These are phyloP conservation scores for Mycena vulgaris DNA, from an alignment of 768 basidiomycete species.

Conservation along the genomic window DNA sequence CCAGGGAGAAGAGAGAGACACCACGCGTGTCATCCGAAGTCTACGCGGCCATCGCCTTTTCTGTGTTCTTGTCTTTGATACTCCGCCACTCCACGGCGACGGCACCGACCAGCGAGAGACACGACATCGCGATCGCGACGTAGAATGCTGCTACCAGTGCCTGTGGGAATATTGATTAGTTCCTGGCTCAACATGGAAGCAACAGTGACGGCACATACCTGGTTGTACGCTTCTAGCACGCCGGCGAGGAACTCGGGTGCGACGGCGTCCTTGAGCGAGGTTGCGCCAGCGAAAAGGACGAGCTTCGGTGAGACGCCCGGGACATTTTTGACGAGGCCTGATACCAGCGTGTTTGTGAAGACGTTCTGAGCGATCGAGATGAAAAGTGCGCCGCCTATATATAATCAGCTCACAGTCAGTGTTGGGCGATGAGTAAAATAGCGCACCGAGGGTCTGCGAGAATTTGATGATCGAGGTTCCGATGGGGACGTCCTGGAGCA, in stretches of 20 bases:
- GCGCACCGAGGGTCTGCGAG: constrained; percentile 30
- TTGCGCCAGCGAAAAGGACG: constrained; percentile 22
- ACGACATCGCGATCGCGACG: constrained; percentile 18
- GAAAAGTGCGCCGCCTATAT: constrained; percentile 31
- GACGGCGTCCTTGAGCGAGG: no score
- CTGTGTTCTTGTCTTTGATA: constrained; percentile 25
- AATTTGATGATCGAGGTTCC: constrained; percentile 38
- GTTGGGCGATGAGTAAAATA: no score
- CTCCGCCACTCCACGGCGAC: constrained; percentile 27
- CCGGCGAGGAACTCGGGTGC: neutral
- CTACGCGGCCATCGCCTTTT: constrained; percentile 25
- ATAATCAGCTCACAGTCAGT: no score
- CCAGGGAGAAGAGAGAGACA: no score
- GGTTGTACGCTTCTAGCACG: constrained; percentile 22
- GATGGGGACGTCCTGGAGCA: constrained; percentile 29
- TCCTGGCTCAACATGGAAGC: no score
- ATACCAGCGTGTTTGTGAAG: constrained; percentile 30
- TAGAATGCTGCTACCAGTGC: constrained; percentile 22
- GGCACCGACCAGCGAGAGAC: constrained; percentile 10
- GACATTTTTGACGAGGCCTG: constrained; percentile 3
- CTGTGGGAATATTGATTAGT: neutral
- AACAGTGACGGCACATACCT: neutral
- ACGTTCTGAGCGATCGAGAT: constrained; percentile 39
- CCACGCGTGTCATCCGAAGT: no score
- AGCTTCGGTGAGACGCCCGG: constrained; percentile 12